phyloP scores from a whole-genome alignment of 805 yeast species.

The Pichia nanzhaoensis region DNA sequence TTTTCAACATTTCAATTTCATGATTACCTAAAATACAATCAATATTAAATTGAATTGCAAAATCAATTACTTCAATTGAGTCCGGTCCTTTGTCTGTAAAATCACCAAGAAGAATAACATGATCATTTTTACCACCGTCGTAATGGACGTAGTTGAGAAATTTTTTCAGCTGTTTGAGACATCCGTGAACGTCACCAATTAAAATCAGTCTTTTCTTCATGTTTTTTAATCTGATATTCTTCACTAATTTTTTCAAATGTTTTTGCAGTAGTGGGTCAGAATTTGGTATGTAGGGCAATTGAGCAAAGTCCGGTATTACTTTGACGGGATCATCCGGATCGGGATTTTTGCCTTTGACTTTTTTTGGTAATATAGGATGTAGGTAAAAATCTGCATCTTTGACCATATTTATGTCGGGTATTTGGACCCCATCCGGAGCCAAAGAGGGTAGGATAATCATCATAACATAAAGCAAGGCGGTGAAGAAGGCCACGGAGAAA shows the following conservation, averaged over 20 bases:
- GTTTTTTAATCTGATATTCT: slow-evolving; percentile 4
- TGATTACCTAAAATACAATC: slow-evolving; percentile 87
- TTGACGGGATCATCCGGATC: slow-evolving; percentile 25
- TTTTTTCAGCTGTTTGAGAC: slow-evolving; percentile 44
- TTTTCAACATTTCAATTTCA: slow-evolving; percentile 62
- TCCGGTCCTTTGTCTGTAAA: slow-evolving; percentile 80
- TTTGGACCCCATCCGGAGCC: slow-evolving; percentile 27
- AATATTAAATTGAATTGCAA: slow-evolving; percentile 49
- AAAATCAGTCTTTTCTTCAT: slow-evolving; percentile 49
- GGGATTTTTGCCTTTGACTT: slow-evolving; percentile 3
- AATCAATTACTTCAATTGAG: slow-evolving; percentile 62
- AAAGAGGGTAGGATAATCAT: slow-evolving; percentile 27
- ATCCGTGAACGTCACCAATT: slow-evolving; percentile 89
- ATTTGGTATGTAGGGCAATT: slow-evolving; percentile 17
- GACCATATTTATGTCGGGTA: slow-evolving; percentile 24
- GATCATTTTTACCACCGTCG: slow-evolving; percentile 41
- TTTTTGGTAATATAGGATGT: slow-evolving; percentile 25
- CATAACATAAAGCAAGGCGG: slow-evolving; percentile 24
- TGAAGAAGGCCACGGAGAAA: slow-evolving; percentile 4
- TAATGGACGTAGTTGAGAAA: slow-evolving; percentile 47
- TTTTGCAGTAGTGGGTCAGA: slow-evolving; percentile 16
- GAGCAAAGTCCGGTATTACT: slow-evolving; percentile 21
- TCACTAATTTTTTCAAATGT: slow-evolving; percentile 17
- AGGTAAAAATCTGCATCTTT: slow-evolving; percentile 19
- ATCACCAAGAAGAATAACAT: slow-evolving; percentile 72